phyloP scores from a whole-genome alignment of 768 basidiomycete species.

The Lactarius trivialis region DNA sequence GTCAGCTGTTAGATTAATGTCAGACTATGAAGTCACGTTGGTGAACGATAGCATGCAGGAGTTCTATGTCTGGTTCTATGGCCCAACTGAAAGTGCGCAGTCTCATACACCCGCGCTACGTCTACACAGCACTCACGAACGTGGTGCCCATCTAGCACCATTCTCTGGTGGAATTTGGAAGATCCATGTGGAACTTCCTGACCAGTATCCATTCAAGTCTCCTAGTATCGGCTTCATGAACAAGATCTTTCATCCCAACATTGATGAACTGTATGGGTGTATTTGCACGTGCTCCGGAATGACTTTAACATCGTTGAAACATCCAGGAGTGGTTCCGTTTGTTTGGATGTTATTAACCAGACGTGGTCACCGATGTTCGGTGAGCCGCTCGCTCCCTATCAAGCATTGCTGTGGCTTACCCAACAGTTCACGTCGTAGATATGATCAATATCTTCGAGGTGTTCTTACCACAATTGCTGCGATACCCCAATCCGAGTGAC shows the following conservation, averaged over 20 bases:
- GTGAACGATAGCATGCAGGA: constrained; percentile 99
- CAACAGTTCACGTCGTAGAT: constrained; percentile 43
- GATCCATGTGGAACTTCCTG: constrained; percentile 97
- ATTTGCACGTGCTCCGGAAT: constrained; percentile 14
- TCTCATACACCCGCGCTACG: not conserved
- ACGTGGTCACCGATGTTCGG: constrained; percentile 99
- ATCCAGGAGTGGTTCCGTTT: constrained; percentile 89
- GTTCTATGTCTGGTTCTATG: constrained; percentile 94
- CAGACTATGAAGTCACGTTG: constrained; percentile 95
- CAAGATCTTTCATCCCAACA: constrained; percentile 99
- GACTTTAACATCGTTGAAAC: constrained; percentile 15
- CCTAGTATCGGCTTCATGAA: constrained; percentile 99
- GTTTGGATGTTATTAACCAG: constrained; percentile 97
- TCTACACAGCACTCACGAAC: not conserved
- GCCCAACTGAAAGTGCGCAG: constrained; percentile 87
- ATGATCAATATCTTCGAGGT: constrained; percentile 99
- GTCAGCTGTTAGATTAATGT: constrained; percentile 72
- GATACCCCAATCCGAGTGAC: constrained; percentile 98
- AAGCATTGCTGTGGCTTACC: not conserved
- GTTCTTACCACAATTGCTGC: constrained; percentile 92
- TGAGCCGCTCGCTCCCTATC: constrained; percentile 38
- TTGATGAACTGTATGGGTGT: constrained; percentile 79
- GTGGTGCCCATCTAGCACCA: constrained; percentile 52
- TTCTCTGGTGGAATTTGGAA: constrained; percentile 99
- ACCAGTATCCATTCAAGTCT: constrained; percentile 98